Evolutionary conservation across 768 basidiomycete genomes (phyloP), one percentile per base, ranked within the genome.

Genomic region (Russula olivacea): DNA sequence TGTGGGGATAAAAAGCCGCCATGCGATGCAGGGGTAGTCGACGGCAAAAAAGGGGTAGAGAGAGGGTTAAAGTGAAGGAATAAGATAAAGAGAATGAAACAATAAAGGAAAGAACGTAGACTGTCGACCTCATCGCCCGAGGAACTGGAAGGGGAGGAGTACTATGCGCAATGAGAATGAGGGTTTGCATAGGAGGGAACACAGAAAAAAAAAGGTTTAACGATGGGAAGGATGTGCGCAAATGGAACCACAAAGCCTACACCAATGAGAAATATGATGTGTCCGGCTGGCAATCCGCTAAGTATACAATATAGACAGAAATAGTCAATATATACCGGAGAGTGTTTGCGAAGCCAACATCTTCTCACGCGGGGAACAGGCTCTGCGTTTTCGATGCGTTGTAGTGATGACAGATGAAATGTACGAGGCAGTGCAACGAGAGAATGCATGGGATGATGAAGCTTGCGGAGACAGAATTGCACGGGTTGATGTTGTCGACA

Each of bases 1-100:
- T 59, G 58, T 61, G 58, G 58, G 60, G 58, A 48, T 59, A 60
- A 70, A 70, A 70, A 71, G 68, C 71, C 69, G 61, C 67, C 72
- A 70, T 70, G 73, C 66, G 69, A 74, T 73, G 71, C 66, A 72
- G 70, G 61, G 70, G 69, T 68, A 70, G 71, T 71, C 76, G 71
- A 75, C 74, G 74, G 70, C 68, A 71, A 69, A 65, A 67, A 70
- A 70, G 72, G 66, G 66, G 67, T 69, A 62, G 68, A 71, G 68
- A 69, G 67, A 74, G 78, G 76, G 77, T 78, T 81, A 79, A 76
- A 80, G 85, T 89, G 87, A 88, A 80, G 83, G 81, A 89, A 89
- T 89, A 89, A 90, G 79, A 83, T 85, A 86, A 83, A 83, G 76
- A 79, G 82, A 81, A 78, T 80, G 80, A 75, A 70, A 73, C 70